These are phyloP conservation scores for Citrus unshiu DNA, from an alignment of 345 rosid genomes.

Conservation along the genomic window DNA sequence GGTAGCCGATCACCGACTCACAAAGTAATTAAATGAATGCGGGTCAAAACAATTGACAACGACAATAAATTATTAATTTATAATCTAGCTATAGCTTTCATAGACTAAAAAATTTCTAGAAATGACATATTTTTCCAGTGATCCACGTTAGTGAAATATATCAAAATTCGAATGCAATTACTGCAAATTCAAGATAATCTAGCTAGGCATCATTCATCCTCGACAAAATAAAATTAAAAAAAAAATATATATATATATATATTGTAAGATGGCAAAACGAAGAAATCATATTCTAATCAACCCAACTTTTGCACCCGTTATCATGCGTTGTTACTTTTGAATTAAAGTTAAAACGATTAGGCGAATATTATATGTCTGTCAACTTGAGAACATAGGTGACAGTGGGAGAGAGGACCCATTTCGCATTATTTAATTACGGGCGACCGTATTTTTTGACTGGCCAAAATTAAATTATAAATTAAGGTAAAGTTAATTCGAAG, in stretches of 20 bases:
- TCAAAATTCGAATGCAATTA: too few species aligned
- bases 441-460: not conserved
- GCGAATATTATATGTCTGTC: not conserved
- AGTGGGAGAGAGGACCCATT: conserved; percentile 17
- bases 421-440: conserved; percentile 23
- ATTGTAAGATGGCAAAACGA: too few species aligned
- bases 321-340: not conserved
- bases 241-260: too few species aligned
- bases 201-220: too few species aligned
- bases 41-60: not conserved
- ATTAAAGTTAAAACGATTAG: not conserved
- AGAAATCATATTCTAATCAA: not conserved
- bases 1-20: not conserved
- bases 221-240: not conserved
- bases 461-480: not conserved
- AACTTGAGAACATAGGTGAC: not conserved
- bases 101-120: too few species aligned
- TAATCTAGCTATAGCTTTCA: too few species aligned
- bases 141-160: too few species aligned
- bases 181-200: too few species aligned
- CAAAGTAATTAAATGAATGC: not conserved
- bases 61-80: too few species aligned
- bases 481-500: too few species aligned
- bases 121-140: too few species aligned
- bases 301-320: not conserved